Conservation (phyloP, 441 rosid genomes). For the Isatis lusitanica region DNA sequence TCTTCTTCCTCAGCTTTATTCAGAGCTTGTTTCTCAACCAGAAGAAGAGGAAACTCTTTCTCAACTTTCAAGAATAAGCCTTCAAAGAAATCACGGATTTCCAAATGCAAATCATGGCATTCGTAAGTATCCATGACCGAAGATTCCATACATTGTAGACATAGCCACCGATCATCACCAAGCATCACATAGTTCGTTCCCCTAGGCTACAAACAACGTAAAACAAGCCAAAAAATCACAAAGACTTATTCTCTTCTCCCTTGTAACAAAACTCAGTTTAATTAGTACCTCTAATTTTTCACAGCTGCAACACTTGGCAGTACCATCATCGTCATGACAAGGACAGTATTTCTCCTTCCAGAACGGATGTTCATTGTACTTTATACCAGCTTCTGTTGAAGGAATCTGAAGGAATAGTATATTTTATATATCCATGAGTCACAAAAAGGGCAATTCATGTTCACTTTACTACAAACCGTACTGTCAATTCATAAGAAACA, state of each 20-base stretch:
- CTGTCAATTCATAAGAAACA: neutral
- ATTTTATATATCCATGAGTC: constrained; percentile 1
- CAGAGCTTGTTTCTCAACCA: constrained; percentile 84
- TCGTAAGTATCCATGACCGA: constrained; percentile 77
- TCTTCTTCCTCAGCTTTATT: constrained; percentile 89
- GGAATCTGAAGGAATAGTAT: constrained; percentile 56
- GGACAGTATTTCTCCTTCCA: constrained; percentile 93
- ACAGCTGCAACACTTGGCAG: constrained; percentile 92
- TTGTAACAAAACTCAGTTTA: neutral
- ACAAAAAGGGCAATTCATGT: neutral
- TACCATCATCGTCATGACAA: constrained; percentile 75
- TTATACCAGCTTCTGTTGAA: constrained; percentile 57
- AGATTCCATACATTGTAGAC: constrained; percentile 76
- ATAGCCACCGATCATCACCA: constrained; percentile 79
- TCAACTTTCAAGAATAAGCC: constrained; percentile 76
- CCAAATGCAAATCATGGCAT: constrained; percentile 68
- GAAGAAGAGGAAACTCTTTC: constrained; percentile 68
- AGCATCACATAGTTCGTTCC: constrained; percentile 63
- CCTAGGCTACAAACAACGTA: constrained; percentile 49
- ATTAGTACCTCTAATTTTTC: constrained; percentile 81
- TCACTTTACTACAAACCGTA: neutral
- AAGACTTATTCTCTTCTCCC: neutral
- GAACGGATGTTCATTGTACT: constrained; percentile 77
- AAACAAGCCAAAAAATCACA: neutral
- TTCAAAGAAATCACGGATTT: constrained; percentile 75